Conservation (phyloP, 1,139 yeast genomes). For the Debaryomycetaceae sp. region DNA sequence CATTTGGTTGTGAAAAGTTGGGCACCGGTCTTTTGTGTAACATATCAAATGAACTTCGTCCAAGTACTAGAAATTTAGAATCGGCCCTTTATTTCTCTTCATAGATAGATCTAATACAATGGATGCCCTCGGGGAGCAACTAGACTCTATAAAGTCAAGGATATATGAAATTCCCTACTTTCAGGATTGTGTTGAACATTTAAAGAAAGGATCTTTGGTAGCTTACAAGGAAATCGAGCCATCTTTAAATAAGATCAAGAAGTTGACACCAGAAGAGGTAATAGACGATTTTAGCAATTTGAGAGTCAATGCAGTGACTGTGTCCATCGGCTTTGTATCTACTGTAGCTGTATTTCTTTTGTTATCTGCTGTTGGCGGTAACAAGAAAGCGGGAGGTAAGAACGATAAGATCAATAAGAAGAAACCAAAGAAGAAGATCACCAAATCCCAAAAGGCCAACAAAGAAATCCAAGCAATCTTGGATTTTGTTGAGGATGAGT, state of each 20-base stretch:
- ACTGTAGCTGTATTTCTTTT: constrained; percentile 26
- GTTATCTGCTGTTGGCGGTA: background rate
- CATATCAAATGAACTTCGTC: background rate
- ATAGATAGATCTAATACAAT: background rate
- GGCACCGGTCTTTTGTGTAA: background rate
- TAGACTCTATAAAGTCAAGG: background rate
- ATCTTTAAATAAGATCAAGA: constrained; percentile 4
- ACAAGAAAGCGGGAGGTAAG: constrained; percentile 1
- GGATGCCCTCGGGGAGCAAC: constrained; percentile 1
- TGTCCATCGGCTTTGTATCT: constrained; percentile 31
- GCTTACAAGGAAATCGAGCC: constrained; percentile 3
- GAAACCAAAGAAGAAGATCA: constrained; percentile 34
- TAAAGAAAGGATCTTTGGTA: constrained; percentile 7
- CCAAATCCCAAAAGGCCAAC: constrained; percentile 45
- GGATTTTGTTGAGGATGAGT: constrained; percentile 40
- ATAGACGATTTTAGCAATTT: constrained; percentile 28
- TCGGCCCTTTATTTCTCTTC: background rate
- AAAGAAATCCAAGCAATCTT: constrained; percentile 38
- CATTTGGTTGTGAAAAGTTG: background rate
- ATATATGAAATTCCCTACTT: constrained; percentile 5
- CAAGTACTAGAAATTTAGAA: background rate
- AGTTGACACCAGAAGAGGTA: constrained; percentile 18
- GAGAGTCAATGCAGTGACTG: constrained; percentile 33
- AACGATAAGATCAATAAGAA: constrained; percentile 15
- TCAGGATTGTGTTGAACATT: constrained; percentile 8